Evolutionary conservation across 2,329 filamentous ascomycete species (phyloP), one percentile per base, ranked within the genome.

Genomic region (Talaromyces rugulosus): DNA sequence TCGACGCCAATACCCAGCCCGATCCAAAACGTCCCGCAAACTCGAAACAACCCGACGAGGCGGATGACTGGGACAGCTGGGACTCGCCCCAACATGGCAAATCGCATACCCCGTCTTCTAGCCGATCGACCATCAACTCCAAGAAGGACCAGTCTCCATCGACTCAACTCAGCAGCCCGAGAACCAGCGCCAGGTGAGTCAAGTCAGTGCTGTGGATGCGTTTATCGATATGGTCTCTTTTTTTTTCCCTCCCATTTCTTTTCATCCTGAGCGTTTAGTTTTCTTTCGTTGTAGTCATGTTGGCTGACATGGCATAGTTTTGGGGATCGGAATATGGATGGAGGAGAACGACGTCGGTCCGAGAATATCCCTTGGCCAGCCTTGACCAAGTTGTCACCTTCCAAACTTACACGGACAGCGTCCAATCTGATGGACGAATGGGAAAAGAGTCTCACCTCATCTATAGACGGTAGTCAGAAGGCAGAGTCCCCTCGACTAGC

Each of bases 381-480:
- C 55, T 83, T 96, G 61, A 88, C 87, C 71, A 87, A 88, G 66
- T 78, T 92, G 50, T 85, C 86, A 8, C 90, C 92, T 0, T 87
- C 87, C 67, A 92, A 91, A 69, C 79, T 97, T 67, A 91, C 92
- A 72, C 85, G 87, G 42, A 94, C 91, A 0, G 91, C 93, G n/a
- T 90, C 88, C 40, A 90, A 89, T 65, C 82, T 96, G 62, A 92
- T 97, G 86, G 89, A 88, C 66, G 92, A 96, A 72, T 96, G 92
- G 91, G 94, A 98, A 78, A 91, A 87, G 74, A 90, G 85, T 66
- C 79, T 93, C 14, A 86, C 84, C 2, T 81, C 86, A 36, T 79
- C 83, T 47, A 27, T 55, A 54, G 11, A 36, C 34, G 44, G 44
- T 8, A 47, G 44, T 23, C 40, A 60, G 5, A 56, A 63, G 60